These are phyloP conservation scores for Selenicereus undatus DNA, from an alignment of 148 eudicot genomes.

Conservation along the genomic window DNA sequence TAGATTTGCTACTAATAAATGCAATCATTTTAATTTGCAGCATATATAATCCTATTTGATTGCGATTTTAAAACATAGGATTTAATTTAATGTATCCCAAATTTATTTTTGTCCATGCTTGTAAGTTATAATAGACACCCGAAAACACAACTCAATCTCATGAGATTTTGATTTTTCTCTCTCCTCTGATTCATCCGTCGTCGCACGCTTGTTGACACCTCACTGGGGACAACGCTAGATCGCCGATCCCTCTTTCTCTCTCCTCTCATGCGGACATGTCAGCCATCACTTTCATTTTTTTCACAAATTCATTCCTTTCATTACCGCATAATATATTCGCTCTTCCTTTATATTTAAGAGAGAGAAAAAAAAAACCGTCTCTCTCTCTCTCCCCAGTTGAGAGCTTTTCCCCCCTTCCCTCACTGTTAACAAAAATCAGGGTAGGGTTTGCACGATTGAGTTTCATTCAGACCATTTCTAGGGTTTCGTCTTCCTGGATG, in stretches of 20 bases:
- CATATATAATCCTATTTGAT: no score
- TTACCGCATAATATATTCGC: background rate
- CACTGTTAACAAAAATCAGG: background rate
- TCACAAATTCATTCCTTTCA: background rate
- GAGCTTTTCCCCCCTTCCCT: background rate
- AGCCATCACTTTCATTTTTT: conserved; percentile 11
- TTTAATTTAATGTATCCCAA: background rate
- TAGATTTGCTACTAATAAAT: no score
- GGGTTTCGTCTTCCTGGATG: conserved; percentile 19
- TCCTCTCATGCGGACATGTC: background rate
- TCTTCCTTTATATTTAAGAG: background rate
- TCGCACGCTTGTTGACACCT: conserved; percentile 11
- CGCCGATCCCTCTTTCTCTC: background rate
- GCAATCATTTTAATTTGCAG: no score
- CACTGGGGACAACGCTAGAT: background rate
- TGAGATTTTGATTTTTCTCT: background rate
- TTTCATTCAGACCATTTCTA: conserved; percentile 12
- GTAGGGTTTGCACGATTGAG: conserved; percentile 10
- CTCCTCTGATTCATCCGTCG: background rate
- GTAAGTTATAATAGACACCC: background rate
- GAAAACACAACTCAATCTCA: background rate
- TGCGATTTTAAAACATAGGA: background rate
- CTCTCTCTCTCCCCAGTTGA: background rate
- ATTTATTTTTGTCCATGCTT: background rate
- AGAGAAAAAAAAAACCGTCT: background rate